Base-by-base conservation (phyloP, 441 rosid genomes). In the California macrophylla region DNA sequence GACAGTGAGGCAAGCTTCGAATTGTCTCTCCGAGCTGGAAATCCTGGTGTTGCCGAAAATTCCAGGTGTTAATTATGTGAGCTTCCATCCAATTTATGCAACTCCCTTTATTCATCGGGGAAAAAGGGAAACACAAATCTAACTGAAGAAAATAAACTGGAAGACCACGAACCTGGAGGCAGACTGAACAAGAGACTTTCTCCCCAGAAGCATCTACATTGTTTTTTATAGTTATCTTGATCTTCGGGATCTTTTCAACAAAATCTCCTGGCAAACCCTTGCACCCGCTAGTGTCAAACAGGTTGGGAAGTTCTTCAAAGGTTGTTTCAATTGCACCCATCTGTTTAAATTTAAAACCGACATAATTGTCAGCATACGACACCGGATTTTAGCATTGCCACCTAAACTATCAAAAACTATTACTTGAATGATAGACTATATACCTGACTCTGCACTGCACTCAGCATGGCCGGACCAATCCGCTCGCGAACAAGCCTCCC, bases 371-470 rank as follows among this genome's bases (percentile, higher is more conserved):
- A n/a, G n/a, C 38, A 34, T 34, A 34, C 8, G 38, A 34, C 8
- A 34, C 8, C 38, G 8, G 38, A 34, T 34, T 34, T 56, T 10
- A 58, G 64, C 66, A n/a, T 28, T 23, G 38, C 42, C 10, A 15
- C 61, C 10, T 21, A 38, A 6, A 63, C 18, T 24, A 68, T 24
- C 29, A 45, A 2, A 15, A 45, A 20, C 40, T 2, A 66, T 52
- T 70, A 40, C 23, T 47, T 1, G 47, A 38, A 58, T 47, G 2
- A 26, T 2, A 73, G 74, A 67, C 3, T 1, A 1, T 1, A 60
- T 86, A 93, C 97, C 95, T 93, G 96, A 76, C 96, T 91, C 76
- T 93, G 98, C 70, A 93, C 98, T 0, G 97, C 98, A 78, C 92
- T 89, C 20, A 93, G 83, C 97, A 93, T 93, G 0, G 97, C 98